A percentile compares a stretch with the other conserved stretches of the same genome.
Conservation (phyloP, 2,329 filamentous ascomycete species). For the Aquanectria penicillioides region DNA sequence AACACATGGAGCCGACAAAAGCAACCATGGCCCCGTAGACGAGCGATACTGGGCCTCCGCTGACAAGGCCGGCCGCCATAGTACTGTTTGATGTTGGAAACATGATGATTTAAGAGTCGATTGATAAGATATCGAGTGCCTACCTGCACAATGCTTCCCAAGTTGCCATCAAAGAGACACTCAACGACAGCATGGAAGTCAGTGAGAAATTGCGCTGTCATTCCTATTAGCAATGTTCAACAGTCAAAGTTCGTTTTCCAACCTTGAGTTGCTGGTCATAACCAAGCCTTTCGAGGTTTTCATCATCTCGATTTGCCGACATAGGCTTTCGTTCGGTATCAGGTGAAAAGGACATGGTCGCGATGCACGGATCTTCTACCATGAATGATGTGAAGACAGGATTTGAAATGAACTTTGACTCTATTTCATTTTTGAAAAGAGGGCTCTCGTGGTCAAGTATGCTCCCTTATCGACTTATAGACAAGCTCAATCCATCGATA, state of each 20-base stretch:
- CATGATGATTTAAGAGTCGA: no score
- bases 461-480: no score
- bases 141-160: constrained; percentile 36
- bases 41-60: constrained; percentile 28
- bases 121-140: background rate
- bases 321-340: no score
- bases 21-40: constrained; percentile 27
- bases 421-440: no score
- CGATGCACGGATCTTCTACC: no score
- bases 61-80: constrained; percentile 26
- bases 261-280: constrained; percentile 9
- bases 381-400: no score
- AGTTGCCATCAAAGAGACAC: constrained; percentile 29
- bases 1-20: constrained; percentile 22
- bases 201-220: constrained; percentile 28
- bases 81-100: constrained; percentile 9
- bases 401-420: no score
- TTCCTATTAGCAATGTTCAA: background rate
- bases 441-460: no score
- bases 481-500: no score
- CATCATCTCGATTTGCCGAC: no score
- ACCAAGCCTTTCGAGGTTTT: background rate
- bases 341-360: no score
- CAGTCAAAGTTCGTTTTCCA: background rate
- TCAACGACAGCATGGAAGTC: constrained; percentile 21